These are phyloP conservation scores for Yamadazyma kanchanaburiensis DNA, from an alignment of 1,139 yeast species.

Conservation along the genomic window DNA sequence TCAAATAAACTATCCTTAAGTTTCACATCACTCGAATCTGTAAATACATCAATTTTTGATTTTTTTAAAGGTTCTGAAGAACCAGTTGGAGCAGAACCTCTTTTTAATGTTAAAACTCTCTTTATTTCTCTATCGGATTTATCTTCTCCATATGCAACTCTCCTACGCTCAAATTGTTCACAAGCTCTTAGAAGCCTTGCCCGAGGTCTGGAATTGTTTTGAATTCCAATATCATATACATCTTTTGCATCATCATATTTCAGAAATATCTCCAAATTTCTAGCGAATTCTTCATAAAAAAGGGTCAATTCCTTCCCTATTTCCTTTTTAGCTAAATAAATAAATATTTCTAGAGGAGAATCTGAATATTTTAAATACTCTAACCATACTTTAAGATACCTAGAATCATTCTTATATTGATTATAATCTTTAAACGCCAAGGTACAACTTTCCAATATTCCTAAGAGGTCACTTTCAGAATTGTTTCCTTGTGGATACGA, in stretches of 20 bases:
- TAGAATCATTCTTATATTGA: slow-evolving; percentile 74
- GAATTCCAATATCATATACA: slow-evolving; percentile 62
- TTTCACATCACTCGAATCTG: slow-evolving; percentile 20
- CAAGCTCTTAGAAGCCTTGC: slow-evolving; percentile 50
- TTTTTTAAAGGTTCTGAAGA: slow-evolving; percentile 14
- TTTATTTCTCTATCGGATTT: slow-evolving; percentile 13
- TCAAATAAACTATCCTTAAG: slow-evolving; percentile 27
- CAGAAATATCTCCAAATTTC: slow-evolving; percentile 52
- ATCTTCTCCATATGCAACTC: slow-evolving; percentile 4
- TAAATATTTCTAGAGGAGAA: slow-evolving; percentile 68
- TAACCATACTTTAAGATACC: slow-evolving; percentile 81
- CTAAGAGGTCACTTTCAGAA: slow-evolving; percentile 64
- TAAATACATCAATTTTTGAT: slow-evolving; percentile 28
- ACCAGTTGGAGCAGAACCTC: slow-evolving; percentile 5
- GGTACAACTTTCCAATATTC: slow-evolving; percentile 69
- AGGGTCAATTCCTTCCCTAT: slow-evolving; percentile 69
- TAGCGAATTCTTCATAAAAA: slow-evolving; percentile 81
- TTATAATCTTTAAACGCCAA: slow-evolving; percentile 61
- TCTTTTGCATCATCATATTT: slow-evolving; percentile 59
- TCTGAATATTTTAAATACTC: slow-evolving; percentile 69
- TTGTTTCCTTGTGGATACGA: slow-evolving; percentile 68
- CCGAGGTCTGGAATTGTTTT: slow-evolving; percentile 60
- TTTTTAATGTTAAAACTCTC: slow-evolving; percentile 20
- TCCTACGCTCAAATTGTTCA: slow-evolving; percentile 43
- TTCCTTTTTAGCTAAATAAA: slow-evolving; percentile 67